Conservation (phyloP, 1,139 yeast species). For the Candida tropicalis region DNA sequence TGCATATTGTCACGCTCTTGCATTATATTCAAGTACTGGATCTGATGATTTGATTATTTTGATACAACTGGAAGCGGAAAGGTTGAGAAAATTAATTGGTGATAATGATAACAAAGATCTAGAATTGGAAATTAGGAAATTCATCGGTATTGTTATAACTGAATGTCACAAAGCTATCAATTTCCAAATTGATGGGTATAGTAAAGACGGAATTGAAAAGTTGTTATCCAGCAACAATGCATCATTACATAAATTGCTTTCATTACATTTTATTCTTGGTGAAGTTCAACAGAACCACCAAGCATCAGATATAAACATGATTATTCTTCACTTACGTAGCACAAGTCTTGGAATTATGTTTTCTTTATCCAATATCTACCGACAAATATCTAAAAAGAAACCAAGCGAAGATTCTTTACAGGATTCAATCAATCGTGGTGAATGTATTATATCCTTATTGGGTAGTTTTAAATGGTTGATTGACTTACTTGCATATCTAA, state of each 20-base stretch:
- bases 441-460: conserved; percentile 59
- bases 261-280: conserved; percentile 69
- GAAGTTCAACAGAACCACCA: conserved; percentile 47
- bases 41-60: conserved; percentile 69
- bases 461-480: conserved; percentile 82
- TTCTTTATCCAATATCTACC: conserved; percentile 62
- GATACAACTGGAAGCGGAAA: conserved; percentile 47
- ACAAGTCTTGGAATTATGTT: conserved; percentile 77
- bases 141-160: conserved; percentile 50
- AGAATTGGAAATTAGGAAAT: conserved; percentile 32
- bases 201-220: conserved; percentile 70
- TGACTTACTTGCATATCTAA: conserved; percentile 65
- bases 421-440: conserved; percentile 59
- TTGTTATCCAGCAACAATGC: conserved; percentile 60
- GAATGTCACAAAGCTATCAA: conserved; percentile 73
- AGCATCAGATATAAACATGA: conserved; percentile 64
- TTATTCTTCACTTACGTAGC: conserved; percentile 67
- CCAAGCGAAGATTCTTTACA: conserved; percentile 52
- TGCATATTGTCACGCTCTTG: conserved; percentile 65
- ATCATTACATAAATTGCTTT: conserved; percentile 65
- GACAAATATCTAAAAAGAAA: conserved; percentile 55
- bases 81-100: conserved; percentile 34
- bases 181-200: conserved; percentile 63
- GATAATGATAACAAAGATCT: conserved; percentile 34
- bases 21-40: conserved; percentile 64